A percentile compares a stretch with the other conserved stretches of the same genome.
phyloP scores from a whole-genome alignment of 106 monocot genomes.

The Hemerocallis citrina region DNA sequence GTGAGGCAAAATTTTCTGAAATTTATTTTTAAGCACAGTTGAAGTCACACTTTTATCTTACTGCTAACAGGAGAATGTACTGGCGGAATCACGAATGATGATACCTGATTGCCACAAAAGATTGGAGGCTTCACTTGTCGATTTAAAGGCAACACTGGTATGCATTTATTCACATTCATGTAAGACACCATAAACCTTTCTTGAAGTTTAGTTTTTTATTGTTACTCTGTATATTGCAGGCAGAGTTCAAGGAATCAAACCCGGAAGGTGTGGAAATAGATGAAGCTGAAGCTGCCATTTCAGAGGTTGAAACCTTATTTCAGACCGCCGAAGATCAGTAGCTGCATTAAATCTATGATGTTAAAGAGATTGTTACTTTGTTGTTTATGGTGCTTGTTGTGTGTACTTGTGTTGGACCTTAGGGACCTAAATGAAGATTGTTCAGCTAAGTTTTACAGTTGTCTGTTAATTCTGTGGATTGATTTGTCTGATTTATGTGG shows the following conservation, averaged over 20 bases:
- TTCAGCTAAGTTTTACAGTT: no score
- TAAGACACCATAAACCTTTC: not conserved
- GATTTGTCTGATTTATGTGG: no score
- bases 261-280: slow-evolving; percentile 52
- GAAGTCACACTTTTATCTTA: no score
- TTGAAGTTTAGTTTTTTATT: not conserved
- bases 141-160: slow-evolving; percentile 79
- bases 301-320: slow-evolving; percentile 66
- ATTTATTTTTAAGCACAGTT: no score
- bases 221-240: slow-evolving; percentile 25
- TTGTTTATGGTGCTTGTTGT: not conserved
- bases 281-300: slow-evolving; percentile 59
- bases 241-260: slow-evolving; percentile 64
- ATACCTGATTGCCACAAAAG: slow-evolving; percentile 89
- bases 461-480: no score
- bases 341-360: not conserved
- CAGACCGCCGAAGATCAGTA: slow-evolving; percentile 31
- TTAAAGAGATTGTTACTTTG: not conserved
- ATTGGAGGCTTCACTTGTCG: slow-evolving; percentile 71
- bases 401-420: not conserved
- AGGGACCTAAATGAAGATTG: no score
- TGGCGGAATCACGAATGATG: slow-evolving; percentile 99
- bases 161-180: not conserved
- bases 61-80: slow-evolving; percentile 90
- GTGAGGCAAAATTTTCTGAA: no score